A percentile compares a stretch with the other conserved stretches of the same genome.
Conservation (phyloP, 108 stramenopile genomes). For the Cyclostephanos tholiformis region DNA sequence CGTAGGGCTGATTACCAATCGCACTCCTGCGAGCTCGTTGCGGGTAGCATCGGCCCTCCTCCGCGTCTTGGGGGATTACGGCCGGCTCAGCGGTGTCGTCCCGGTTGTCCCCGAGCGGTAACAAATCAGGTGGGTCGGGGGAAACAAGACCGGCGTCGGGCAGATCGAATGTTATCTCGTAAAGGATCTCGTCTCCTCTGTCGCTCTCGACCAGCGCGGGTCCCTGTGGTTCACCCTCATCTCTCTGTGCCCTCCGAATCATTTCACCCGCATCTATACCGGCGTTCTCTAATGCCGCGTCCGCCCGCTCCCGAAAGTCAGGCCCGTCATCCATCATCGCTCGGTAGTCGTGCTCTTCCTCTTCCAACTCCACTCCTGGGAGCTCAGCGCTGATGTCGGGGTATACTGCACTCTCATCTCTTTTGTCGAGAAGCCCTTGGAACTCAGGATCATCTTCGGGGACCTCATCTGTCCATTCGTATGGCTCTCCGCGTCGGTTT, state of each 20-base stretch:
- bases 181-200: neutral
- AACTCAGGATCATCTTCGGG: neutral
- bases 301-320: neutral
- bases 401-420: neutral
- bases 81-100: neutral
- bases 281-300: neutral
- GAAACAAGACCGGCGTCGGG: neutral
- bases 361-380: slow-evolving; percentile 11
- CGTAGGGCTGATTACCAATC: neutral
- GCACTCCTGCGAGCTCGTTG: neutral
- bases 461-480: neutral
- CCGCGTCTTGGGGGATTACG: neutral
- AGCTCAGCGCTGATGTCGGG: slow-evolving; percentile 13
- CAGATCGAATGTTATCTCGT: neutral
- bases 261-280: neutral
- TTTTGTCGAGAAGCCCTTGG: neutral
- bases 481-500: neutral
- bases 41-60: neutral
- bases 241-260: neutral
- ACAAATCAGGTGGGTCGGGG: neutral
- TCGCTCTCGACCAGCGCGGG: neutral
- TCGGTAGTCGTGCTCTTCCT: neutral
- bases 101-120: neutral
- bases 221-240: neutral
- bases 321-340: neutral